phyloP scores from a whole-genome alignment of 306 rosid genomes.

The Prinsepia uniflora region DNA sequence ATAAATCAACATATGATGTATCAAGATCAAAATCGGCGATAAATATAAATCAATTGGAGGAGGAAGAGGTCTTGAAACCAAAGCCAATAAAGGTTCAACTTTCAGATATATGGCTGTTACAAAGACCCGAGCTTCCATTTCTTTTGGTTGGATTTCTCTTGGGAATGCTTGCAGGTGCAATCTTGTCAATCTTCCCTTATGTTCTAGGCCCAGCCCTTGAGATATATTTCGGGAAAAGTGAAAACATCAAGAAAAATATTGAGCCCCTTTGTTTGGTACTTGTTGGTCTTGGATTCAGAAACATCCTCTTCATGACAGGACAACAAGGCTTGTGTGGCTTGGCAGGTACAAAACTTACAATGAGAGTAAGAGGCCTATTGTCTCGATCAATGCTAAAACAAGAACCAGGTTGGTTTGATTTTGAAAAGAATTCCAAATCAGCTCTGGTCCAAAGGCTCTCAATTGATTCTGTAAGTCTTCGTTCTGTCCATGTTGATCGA shows the following conservation, averaged over 20 bases:
- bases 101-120: slow-evolving; percentile 63
- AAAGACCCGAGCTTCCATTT: slow-evolving; percentile 56
- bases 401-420: slow-evolving; percentile 97
- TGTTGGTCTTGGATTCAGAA: slow-evolving; percentile 79
- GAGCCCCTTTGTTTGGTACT: slow-evolving; percentile 57
- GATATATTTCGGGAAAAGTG: slow-evolving; percentile 42
- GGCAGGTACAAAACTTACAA: slow-evolving; percentile 90
- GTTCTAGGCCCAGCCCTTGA: slow-evolving; percentile 60
- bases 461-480: slow-evolving; percentile 55
- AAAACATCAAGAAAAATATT: slow-evolving; percentile 40
- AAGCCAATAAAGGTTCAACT: slow-evolving; percentile 38
- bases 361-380: slow-evolving; percentile 68
- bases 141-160: slow-evolving; percentile 58
- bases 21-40: slow-evolving; percentile 28
- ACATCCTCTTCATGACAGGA: slow-evolving; percentile 74
- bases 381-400: slow-evolving; percentile 74
- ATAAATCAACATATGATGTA: slow-evolving; percentile 34
- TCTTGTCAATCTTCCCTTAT: slow-evolving; percentile 69
- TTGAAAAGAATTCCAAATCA: slow-evolving; percentile 71
- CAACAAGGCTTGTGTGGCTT: slow-evolving; percentile 91
- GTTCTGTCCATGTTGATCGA: slow-evolving; percentile 69
- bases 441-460: slow-evolving; percentile 75
- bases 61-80: slow-evolving; percentile 31
- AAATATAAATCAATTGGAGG: slow-evolving; percentile 33
- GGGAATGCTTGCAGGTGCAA: slow-evolving; percentile 75